Base-by-base conservation (phyloP, 1,139 yeast genomes). In the Suhomyces kunorum region DNA sequence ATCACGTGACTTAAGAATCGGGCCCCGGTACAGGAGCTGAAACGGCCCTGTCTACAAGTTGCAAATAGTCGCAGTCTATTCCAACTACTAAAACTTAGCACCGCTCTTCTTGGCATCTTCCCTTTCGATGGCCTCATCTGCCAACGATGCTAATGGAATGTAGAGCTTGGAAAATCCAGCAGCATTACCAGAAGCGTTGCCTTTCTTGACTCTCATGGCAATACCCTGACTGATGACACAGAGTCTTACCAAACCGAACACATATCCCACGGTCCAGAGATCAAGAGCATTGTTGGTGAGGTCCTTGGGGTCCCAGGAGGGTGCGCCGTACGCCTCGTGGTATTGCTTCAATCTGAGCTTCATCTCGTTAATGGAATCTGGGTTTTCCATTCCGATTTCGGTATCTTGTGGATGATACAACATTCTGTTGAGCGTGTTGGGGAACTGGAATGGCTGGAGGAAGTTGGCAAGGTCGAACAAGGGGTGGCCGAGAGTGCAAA, bases 401-500 rank as follows among this genome's bases (percentile, higher is more conserved):
- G 67, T 59, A n/a, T 59, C 52, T 16, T 58, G 49, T 0, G 74
- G 72, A 11, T 51, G 47, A 48, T 48, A 64, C 30, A 69, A 47
- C 46, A 62, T 43, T 25, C 42, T 38, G 44, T 68, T 68, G 41
- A 71, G 52, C 27, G 55, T 38, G 30, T 61, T 55, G 0, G 84
- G 79, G 45, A 78, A 55, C 42, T 69, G 72, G 56, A 73, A 80
- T 4, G 83, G 81, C 49, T 80, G 86, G 23, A 81, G 61, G 33
- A 80, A 67, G 51, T 81, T 81, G 16, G 83, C 78, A 38, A 81
- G 61, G 50, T 81, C 87, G 40, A 82, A 81, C 38, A 80, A 58
- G 1, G 87, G 87, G 48, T 81, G 84, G 0, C 87, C 87, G 47
- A 79, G 68, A 0, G 87, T 81, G 50, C 86, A 80, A 28, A 81